Evolutionary conservation across 2,329 filamentous ascomycete species (phyloP).

Genomic region (Akanthomyces muscarius): DNA sequence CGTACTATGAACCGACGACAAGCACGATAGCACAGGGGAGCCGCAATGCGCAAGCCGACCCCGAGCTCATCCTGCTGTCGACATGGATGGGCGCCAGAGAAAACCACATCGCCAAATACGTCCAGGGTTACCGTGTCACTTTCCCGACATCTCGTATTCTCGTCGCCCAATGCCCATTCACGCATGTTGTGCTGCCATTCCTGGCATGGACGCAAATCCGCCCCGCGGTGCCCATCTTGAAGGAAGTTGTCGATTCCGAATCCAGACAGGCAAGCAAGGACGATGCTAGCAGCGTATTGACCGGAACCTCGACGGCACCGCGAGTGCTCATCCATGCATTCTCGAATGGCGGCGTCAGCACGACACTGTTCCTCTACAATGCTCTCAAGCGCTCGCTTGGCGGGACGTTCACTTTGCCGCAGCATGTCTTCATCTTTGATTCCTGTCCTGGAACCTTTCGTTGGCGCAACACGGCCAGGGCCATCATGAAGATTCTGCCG

Average conservation of each 20-base stretch:
- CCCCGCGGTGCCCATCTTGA: constrained; percentile 39
- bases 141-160: constrained; percentile 46
- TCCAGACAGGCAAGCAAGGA: constrained; percentile 8
- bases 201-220: constrained; percentile 31
- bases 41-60: constrained; percentile 25
- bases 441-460: constrained; percentile 39
- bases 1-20: constrained; percentile 30
- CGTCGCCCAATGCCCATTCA: constrained; percentile 40
- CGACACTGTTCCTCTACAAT: constrained; percentile 36
- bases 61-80: constrained; percentile 45
- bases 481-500: constrained; percentile 35
- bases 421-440: constrained; percentile 12
- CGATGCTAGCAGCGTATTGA: constrained; percentile 13
- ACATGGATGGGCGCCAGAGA: constrained; percentile 51
- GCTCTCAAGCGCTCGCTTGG: constrained; percentile 29
- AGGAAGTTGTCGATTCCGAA: constrained; percentile 27
- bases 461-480: constrained; percentile 37
- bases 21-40: background rate
- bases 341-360: constrained; percentile 49
- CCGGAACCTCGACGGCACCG: background rate
- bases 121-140: constrained; percentile 39
- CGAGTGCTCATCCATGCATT: constrained; percentile 46
- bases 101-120: constrained; percentile 49
- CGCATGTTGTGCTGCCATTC: constrained; percentile 33
- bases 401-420: constrained; percentile 31